Evolutionary conservation across 2,329 filamentous ascomycete genomes (phyloP), one percentile per base, ranked within the genome.

Genomic region (Fonsecaea monophora): DNA sequence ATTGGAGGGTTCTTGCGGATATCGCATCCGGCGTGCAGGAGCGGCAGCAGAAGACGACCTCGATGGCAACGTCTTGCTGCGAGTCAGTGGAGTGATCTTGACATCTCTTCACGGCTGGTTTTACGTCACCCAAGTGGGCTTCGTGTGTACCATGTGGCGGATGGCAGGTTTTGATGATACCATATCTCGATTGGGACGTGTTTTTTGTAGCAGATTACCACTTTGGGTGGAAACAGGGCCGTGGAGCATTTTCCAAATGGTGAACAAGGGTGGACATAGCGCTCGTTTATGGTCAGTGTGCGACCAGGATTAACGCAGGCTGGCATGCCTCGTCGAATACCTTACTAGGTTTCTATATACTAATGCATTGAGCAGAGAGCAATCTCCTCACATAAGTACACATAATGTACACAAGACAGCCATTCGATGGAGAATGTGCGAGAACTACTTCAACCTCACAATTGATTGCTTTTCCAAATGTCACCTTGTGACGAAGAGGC

Each of bases 111-210:
- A 35, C 42, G 25, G 13, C 21, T 25, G 13, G 4, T 15, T 15
- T 54, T 64, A 50, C 48, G 34, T 59, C 45, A 50, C 25, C 18
- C 35, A 21, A 13, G 38, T 35, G 50, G 48, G 56, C 25, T 35
- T 48, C 18, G 34, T n/a, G 9, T 61, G 48, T 61, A 61, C 59
- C 45, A 61, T 25, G 40, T 13, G 12, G 13, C 5, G 38, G 15
- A 15, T 45, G 35, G 48, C n/a, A 37, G 53, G 5, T 61, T 61
- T 42, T 54, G 45, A 61, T 61, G 62, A 64, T 64, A 64, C 55
- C 62, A 64, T 38, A 57, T n/a, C 62, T 9, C 18, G 8, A 45
- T 48, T n/a, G 59, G 59, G 60, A 34, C 30, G 9, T 56, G 21
- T 62, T 18, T 37, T 58, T 56, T 30, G 13, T 45, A 21, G 15